A percentile compares a stretch with the other conserved stretches of the same genome.
Evolutionary conservation across 306 rosid species (phyloP).

Genomic region (Herpetospermum pedunculosum): DNA sequence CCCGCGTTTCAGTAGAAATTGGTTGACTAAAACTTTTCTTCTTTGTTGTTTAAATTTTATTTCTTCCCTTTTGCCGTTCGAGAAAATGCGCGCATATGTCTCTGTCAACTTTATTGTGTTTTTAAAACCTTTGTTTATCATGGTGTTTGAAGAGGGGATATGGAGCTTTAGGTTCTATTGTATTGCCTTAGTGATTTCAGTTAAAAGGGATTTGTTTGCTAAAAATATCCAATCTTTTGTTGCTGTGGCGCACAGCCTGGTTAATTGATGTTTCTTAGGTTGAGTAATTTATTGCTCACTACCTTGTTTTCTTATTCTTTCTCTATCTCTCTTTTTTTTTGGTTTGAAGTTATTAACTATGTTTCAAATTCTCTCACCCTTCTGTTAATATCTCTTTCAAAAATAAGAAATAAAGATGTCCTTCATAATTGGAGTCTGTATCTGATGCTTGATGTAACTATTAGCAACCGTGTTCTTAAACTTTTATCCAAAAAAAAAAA

Average conservation of each 20-base stretch:
- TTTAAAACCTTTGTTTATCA: neutral
- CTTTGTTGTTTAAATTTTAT: neutral
- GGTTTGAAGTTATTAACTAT: neutral
- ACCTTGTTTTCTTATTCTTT: neutral
- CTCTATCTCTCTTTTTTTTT: neutral
- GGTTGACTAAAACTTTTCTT: neutral
- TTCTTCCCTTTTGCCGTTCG: neutral
- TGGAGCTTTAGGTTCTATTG: neutral
- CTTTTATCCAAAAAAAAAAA: no score
- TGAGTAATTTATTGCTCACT: neutral
- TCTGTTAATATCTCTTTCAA: neutral
- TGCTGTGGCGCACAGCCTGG: neutral
- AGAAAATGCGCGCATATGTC: neutral
- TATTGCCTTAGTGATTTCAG: neutral
- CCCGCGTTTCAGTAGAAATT: neutral
- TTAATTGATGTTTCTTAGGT: neutral
- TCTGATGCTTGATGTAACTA: neutral
- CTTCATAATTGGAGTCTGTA: neutral
- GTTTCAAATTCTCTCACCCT: neutral
- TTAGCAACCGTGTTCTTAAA: neutral
- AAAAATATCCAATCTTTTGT: neutral
- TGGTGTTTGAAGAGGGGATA: neutral
- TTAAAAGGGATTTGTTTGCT: neutral
- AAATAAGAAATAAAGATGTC: neutral
- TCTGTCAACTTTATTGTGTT: neutral